Evolutionary conservation across 768 basidiomycete genomes (phyloP).

Genomic region (Strobilomyces echinocephalus): DNA sequence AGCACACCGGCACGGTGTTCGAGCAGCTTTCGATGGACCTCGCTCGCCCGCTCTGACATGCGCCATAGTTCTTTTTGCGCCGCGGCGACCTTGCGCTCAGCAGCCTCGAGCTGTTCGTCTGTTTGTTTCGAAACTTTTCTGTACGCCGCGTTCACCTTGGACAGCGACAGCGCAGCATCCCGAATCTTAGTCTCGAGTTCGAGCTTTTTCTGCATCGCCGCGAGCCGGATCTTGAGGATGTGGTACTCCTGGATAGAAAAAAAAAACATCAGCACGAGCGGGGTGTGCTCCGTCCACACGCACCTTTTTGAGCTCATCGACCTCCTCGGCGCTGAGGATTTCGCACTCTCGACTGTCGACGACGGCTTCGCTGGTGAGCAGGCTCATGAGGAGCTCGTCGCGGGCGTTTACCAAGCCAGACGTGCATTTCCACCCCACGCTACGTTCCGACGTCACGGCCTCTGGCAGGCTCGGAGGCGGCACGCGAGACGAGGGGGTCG

Average conservation of each 20-base stretch:
- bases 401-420: constrained; percentile 51
- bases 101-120: constrained; percentile 63
- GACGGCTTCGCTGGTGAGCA: constrained; percentile 89
- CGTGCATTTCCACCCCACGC: constrained; percentile 37
- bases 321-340: constrained; percentile 69
- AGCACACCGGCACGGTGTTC: constrained; percentile 84
- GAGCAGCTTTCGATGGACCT: constrained; percentile 59
- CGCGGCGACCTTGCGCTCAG: constrained; percentile 66
- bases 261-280: background rate
- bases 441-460: constrained; percentile 35
- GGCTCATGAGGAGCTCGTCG: constrained; percentile 83
- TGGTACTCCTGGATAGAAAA: constrained; percentile 59
- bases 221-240: constrained; percentile 59
- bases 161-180: constrained; percentile 74
- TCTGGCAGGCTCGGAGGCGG: constrained; percentile 30
- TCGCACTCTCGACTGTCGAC: constrained; percentile 85
- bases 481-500: constrained; percentile 37
- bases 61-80: constrained; percentile 70
- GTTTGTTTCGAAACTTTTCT: constrained; percentile 61
- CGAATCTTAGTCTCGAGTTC: constrained; percentile 82
- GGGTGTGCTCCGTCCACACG: constrained; percentile 23
- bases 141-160: constrained; percentile 56
- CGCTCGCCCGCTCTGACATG: constrained; percentile 58
- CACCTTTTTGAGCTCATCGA: constrained; percentile 69
- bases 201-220: constrained; percentile 68